These are phyloP conservation scores for Canavalia gladiata DNA, from an alignment of 306 rosid genomes.

Conservation along the genomic window DNA sequence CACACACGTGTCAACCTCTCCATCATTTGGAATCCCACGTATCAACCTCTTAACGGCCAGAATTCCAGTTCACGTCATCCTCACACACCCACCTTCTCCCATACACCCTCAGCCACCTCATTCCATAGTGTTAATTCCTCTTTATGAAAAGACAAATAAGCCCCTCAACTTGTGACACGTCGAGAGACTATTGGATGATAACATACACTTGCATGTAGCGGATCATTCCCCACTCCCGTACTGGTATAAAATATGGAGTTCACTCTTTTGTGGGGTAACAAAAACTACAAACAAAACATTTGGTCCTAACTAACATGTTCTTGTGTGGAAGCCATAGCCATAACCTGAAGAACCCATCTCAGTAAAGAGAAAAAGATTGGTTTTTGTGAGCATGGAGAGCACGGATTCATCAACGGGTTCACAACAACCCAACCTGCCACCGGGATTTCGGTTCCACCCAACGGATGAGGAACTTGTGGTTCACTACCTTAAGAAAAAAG, in stretches of 20 bases:
- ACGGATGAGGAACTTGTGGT: conserved; percentile 96
- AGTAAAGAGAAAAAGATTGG: neutral
- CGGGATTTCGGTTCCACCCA: conserved; percentile 96
- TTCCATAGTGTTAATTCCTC: neutral
- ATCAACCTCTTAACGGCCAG: conserved; percentile 60
- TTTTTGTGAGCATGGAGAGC: conserved; percentile 69
- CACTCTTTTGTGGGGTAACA: conserved; percentile 49
- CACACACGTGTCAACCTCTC: conserved; percentile 61
- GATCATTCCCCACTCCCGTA: conserved; percentile 25
- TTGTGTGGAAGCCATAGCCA: conserved; percentile 46
- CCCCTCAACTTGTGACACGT: conserved; percentile 19
- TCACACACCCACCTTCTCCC: conserved; percentile 51
- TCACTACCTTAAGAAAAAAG: conserved; percentile 91
- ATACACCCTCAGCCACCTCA: conserved; percentile 45
- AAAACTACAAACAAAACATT: conserved; percentile 21
- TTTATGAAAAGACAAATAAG: neutral
- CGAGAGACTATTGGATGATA: rapidly evolving
- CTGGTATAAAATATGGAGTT: conserved; percentile 52
- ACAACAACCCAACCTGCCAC: conserved; percentile 83
- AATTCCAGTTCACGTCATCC: conserved; percentile 64
- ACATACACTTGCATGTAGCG: neutral
- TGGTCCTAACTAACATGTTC: conserved; percentile 45
- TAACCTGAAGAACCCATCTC: conserved; percentile 38
- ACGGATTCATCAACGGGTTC: conserved; percentile 79
- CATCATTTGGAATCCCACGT: conserved; percentile 46